These are phyloP conservation scores for Saussurea involucrata DNA, from an alignment of 129 eudicot genomes.

Conservation along the genomic window DNA sequence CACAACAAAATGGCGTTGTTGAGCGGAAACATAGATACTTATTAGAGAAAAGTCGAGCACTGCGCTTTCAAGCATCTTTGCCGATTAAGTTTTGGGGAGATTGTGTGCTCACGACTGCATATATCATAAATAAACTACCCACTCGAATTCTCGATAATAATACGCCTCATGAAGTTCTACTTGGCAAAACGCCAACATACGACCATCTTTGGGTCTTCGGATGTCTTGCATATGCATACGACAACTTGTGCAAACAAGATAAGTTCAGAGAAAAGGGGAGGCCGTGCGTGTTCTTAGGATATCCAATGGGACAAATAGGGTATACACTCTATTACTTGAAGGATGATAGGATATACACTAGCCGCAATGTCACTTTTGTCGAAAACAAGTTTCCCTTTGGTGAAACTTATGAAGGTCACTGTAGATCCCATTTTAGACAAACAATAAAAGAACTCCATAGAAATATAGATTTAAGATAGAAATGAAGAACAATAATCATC, in stretches of 20 bases:
- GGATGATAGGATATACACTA: background rate
- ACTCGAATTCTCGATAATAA: background rate
- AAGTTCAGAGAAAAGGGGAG: background rate
- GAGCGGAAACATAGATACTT: no score
- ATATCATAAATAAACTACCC: background rate
- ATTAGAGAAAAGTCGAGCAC: background rate
- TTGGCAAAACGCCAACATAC: background rate
- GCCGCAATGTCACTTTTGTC: background rate
- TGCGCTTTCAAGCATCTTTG: background rate
- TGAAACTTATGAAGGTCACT: background rate
- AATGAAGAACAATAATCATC: no score
- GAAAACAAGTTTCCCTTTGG: background rate
- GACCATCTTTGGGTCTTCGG: background rate
- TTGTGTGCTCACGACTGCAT: no score
- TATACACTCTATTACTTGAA: background rate
- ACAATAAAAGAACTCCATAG: no score
- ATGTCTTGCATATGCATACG: background rate
- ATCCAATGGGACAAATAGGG: background rate
- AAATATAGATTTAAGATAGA: no score
- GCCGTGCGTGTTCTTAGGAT: background rate
- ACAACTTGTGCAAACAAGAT: background rate
- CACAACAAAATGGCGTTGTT: background rate
- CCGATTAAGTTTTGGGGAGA: background rate
- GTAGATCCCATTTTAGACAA: no score
- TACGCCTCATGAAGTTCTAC: background rate